Evolutionary conservation across 208 protist genomes (phyloP).

Genomic region (Phytomonas serpens): DNA sequence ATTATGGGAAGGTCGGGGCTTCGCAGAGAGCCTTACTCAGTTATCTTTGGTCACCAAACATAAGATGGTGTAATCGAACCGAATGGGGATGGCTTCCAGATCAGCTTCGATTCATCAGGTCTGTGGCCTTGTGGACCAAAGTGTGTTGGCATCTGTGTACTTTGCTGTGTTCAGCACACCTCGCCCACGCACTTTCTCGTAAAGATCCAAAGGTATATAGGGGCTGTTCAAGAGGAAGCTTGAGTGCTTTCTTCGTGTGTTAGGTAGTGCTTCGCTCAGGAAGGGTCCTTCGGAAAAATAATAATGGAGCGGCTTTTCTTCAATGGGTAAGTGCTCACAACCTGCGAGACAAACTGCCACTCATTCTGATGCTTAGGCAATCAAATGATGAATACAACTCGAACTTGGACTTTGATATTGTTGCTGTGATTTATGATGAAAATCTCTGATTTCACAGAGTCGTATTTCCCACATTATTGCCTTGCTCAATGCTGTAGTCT

Average conservation of each 20-base stretch:
- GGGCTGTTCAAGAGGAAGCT: slow-evolving; percentile 47
- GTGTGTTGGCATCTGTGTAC: slow-evolving; percentile 70
- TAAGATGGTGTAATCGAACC: slow-evolving; percentile 65
- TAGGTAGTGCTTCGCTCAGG: slow-evolving; percentile 14
- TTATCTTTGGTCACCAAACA: slow-evolving; percentile 71
- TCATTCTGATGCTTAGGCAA: slow-evolving; percentile 23
- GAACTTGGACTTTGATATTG: slow-evolving; percentile 36
- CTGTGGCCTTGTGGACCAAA: slow-evolving; percentile 52
- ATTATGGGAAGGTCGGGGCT: slow-evolving; percentile 66
- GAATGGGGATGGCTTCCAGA: slow-evolving; percentile 39
- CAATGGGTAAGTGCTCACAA: slow-evolving; percentile 57
- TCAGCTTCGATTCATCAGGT: slow-evolving; percentile 63
- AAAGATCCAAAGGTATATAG: slow-evolving; percentile 42
- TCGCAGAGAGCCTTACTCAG: slow-evolving; percentile 58
- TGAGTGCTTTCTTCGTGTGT: slow-evolving; percentile 27
- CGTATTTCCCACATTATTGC: slow-evolving; percentile 39
- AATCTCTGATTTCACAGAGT: slow-evolving; percentile 30
- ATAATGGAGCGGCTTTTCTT: slow-evolving; percentile 50
- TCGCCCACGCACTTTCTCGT: slow-evolving; percentile 73
- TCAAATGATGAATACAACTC: slow-evolving; percentile 38
- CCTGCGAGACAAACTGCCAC: slow-evolving; percentile 41
- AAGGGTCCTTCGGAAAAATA: background rate
- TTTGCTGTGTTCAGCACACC: slow-evolving; percentile 71
- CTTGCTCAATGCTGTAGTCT: slow-evolving; percentile 38
- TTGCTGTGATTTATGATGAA: slow-evolving; percentile 65